Evolutionary conservation across 2,329 filamentous ascomycete species (phyloP), one percentile per base, ranked within the genome.

Genomic region (Sporothrix phasma): DNA sequence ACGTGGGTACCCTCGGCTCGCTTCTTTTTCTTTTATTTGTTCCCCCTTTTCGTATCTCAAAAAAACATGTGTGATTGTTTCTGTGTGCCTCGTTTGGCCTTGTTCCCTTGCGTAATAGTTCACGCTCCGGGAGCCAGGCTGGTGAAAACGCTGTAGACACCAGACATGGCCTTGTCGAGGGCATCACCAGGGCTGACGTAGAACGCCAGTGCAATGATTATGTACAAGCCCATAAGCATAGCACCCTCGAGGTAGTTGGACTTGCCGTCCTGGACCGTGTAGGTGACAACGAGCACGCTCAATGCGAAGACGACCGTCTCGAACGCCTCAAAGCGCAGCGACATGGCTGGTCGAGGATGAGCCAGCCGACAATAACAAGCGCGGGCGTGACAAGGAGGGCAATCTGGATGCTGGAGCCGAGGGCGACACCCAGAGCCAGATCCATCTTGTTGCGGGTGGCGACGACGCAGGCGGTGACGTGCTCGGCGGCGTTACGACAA

Each of bases 171-270:
- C 63, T 74, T 74, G 68, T 81, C 78, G 41, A 83, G 74, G 19
- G 79, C 79, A 61, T 77, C 77, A 66, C 73, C 75, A 0, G 82
- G 82, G 15, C 79, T 82, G 64, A 80, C 82, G 69, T 81, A 85
- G 71, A 85, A 85, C 17, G 83, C 83, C 39, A 85, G 73, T 4
- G 83, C 83, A 66, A 86, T 85, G 69, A 86, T 85, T 56, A 80
- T 70, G 71, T 85, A 86, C 17, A 86, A 75, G 24, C 77, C 78
- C 64, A 80, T 74, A 60, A 80, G 72, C 84, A 93, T 88, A 56
- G 88, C 88, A 51, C 89, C 89, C 74, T 93, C 89, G 24, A 93
- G 82, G 69, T 93, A 93, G 74, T 93, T 94, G 15, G 86, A 90
- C 74, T 89, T 90, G 71, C 90, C 90, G 71, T 93, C 90, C 72